Percentiles rank a stretch among this genome's conserved stretches.
Evolutionary conservation across 2,329 filamentous ascomycete species (phyloP).

Genomic region (Simplicillium aogashimaense): DNA sequence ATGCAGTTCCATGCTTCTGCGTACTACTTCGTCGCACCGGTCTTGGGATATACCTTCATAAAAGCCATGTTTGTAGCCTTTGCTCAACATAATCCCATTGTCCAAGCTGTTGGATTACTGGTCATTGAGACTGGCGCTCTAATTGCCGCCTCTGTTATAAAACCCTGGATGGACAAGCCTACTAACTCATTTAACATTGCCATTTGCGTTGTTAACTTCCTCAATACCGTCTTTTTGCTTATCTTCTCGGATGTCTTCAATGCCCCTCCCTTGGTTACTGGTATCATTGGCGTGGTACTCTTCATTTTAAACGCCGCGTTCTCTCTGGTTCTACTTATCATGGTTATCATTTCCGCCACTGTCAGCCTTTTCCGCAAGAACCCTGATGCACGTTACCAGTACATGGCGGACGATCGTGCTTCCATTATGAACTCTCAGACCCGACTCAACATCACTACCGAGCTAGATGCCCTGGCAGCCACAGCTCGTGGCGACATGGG

Average conservation of each 20-base stretch:
- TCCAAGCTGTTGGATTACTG: constrained; percentile 77
- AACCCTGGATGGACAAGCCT: constrained; percentile 99
- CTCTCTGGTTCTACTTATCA: constrained; percentile 70
- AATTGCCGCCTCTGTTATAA: constrained; percentile 67
- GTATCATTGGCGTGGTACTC: constrained; percentile 80
- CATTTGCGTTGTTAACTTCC: constrained; percentile 80
- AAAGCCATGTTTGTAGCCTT: constrained; percentile 88
- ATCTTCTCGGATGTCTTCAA: constrained; percentile 84
- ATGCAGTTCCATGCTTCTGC: constrained; percentile 93
- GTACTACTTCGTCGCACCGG: constrained; percentile 86
- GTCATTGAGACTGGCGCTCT: constrained; percentile 73
- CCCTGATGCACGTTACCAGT: constrained; percentile 89
- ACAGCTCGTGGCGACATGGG: constrained; percentile 76
- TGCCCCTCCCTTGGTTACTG: constrained; percentile 72
- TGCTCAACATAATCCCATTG: constrained; percentile 57
- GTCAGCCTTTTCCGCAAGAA: constrained; percentile 83
- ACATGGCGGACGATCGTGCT: constrained; percentile 90
- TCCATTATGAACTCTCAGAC: constrained; percentile 97
- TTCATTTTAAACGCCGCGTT: constrained; percentile 83
- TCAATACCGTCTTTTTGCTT: constrained; percentile 81
- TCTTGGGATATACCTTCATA: constrained; percentile 68
- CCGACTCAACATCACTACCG: constrained; percentile 65
- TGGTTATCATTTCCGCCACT: constrained; percentile 53
- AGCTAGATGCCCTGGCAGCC: constrained; percentile 84
- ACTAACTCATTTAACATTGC: constrained; percentile 95